phyloP scores from a whole-genome alignment of 108 stramenopile species.

The Fistulifera solaris region DNA sequence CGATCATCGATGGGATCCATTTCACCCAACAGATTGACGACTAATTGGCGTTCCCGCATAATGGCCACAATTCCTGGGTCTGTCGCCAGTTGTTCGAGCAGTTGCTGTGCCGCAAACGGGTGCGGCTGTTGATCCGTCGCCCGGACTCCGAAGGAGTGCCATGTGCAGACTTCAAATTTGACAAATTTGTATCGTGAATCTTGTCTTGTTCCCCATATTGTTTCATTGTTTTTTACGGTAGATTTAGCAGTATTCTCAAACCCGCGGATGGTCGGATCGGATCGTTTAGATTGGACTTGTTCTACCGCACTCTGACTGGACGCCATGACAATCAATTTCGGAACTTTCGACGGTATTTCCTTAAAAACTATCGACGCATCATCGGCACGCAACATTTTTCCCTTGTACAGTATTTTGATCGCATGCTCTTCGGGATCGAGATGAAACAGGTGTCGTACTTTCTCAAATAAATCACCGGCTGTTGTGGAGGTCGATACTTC shows the following conservation, averaged over 20 bases:
- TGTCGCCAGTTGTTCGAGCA: slow-evolving; percentile 48
- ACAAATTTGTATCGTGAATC: slow-evolving; percentile 54
- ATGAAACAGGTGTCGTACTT: background rate
- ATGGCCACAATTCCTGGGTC: slow-evolving; percentile 64
- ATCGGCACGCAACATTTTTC: slow-evolving; percentile 7
- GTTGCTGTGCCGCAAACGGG: slow-evolving; percentile 49
- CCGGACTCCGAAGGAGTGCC: slow-evolving; percentile 31
- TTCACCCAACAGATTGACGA: slow-evolving; percentile 64
- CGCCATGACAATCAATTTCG: slow-evolving; percentile 58
- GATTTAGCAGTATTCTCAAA: slow-evolving; percentile 29
- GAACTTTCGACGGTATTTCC: slow-evolving; percentile 8
- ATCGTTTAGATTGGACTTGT: slow-evolving; percentile 33
- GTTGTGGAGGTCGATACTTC: too few relatives aligned
- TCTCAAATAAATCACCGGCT: too few relatives aligned
- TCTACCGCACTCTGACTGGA: slow-evolving; percentile 14
- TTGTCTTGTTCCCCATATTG: slow-evolving; percentile 11
- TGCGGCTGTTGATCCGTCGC: slow-evolving; percentile 36
- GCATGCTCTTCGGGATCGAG: background rate
- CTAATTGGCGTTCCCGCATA: slow-evolving; percentile 50
- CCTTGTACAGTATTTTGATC: slow-evolving; percentile 13
- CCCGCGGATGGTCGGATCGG: slow-evolving; percentile 71
- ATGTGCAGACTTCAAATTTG: slow-evolving; percentile 46
- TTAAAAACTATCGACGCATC: slow-evolving; percentile 1
- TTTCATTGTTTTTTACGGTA: slow-evolving; percentile 1
- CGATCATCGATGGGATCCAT: slow-evolving; percentile 83